Percentiles rank a stretch among this genome's conserved stretches.
phyloP scores from a whole-genome alignment of 768 basidiomycete species.

The Tricholoma hemisulphureum region DNA sequence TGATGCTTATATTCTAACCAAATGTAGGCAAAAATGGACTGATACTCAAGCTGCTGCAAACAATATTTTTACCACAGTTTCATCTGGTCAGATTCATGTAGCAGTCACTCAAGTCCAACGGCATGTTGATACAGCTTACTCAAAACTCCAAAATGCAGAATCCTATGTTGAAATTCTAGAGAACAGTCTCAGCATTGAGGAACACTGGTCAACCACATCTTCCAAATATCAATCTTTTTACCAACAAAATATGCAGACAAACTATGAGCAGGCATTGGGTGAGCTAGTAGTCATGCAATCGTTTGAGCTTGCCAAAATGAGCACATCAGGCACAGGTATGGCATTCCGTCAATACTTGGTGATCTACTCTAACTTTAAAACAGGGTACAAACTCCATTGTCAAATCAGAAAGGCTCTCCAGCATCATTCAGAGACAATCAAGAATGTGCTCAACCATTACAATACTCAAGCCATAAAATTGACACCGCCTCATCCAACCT shows the following conservation, averaged over 20 bases:
- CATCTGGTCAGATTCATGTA: neutral
- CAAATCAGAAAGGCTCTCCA: slow-evolving; percentile 25
- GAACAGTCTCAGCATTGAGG: too few relatives aligned
- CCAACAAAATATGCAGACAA: neutral
- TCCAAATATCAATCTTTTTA: neutral
- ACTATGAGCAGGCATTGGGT: slow-evolving; percentile 18
- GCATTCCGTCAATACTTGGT: too few relatives aligned
- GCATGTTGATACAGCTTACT: too few relatives aligned
- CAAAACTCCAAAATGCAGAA: too few relatives aligned
- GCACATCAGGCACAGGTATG: too few relatives aligned
- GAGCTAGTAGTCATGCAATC: slow-evolving; percentile 16
- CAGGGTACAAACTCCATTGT: slow-evolving; percentile 29
- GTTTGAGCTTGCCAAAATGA: too few relatives aligned
- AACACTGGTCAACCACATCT: neutral
- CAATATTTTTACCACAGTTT: neutral
- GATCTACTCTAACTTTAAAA: too few relatives aligned
- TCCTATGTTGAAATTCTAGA: too few relatives aligned
- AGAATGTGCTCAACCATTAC: too few relatives aligned
- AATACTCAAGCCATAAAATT: too few relatives aligned
- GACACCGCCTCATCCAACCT: too few relatives aligned
- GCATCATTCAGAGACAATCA: slow-evolving; percentile 19
- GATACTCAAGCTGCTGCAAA: neutral
- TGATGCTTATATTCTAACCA: neutral
- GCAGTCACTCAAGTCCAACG: too few relatives aligned
- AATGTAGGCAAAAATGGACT: neutral